phyloP scores from a whole-genome alignment of 495 filamentous ascomycete species.

The Penicillium antarcticum region DNA sequence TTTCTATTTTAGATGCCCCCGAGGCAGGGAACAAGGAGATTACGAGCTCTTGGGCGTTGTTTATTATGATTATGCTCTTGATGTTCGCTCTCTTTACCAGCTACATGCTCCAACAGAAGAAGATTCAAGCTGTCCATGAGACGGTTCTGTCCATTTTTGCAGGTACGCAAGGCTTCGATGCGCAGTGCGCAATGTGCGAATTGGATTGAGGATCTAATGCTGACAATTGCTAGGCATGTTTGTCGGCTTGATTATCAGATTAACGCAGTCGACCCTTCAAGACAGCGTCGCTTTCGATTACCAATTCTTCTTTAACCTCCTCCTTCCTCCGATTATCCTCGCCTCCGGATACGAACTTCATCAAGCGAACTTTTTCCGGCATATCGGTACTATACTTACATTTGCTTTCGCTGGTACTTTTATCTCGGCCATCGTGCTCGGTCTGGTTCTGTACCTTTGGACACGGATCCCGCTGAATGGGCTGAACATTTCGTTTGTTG shows the following conservation, averaged over 20 bases:
- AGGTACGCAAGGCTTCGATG: constrained; percentile 51
- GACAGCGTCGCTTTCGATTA: constrained; percentile 93
- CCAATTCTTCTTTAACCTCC: constrained; percentile 98
- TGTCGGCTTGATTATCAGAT: constrained; percentile 82
- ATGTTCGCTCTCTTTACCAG: constrained; percentile 94
- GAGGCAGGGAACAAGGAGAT: constrained; percentile 81
- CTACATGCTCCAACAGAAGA: constrained; percentile 91
- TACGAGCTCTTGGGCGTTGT: constrained; percentile 91
- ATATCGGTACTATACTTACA: constrained; percentile 96
- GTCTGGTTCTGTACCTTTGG: constrained; percentile 82
- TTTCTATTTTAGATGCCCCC: constrained; percentile 40
- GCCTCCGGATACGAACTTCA: constrained; percentile 96
- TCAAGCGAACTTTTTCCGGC: constrained; percentile 97
- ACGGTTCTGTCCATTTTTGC: constrained; percentile 98
- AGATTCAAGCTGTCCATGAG: constrained; percentile 95
- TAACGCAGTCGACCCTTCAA: constrained; percentile 78
- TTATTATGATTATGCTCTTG: constrained; percentile 90
- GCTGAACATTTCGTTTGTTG: constrained; percentile 81
- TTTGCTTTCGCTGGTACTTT: constrained; percentile 98
- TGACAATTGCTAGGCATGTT: constrained; percentile 71
- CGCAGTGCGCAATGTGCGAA: neutral
- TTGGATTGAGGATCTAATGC: neutral
- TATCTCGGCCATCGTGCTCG: constrained; percentile 91
- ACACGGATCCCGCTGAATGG: constrained; percentile 82
- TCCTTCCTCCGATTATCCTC: constrained; percentile 95